Percentiles rank a stretch among this genome's conserved stretches.
Conservation (phyloP, 345 rosid genomes). For the Draba incana region DNA sequence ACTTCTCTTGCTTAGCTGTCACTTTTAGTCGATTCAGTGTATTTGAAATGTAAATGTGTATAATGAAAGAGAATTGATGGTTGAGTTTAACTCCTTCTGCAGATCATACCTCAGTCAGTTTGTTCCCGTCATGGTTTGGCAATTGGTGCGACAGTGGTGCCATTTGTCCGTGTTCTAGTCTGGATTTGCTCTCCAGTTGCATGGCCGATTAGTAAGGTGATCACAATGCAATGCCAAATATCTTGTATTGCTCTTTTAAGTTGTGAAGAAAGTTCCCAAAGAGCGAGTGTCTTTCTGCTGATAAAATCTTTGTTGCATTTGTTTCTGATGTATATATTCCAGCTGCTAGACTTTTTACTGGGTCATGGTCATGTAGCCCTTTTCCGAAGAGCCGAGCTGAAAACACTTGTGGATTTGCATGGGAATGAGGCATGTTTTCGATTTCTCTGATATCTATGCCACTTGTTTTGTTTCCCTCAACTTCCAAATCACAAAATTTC, state of each 20-base stretch:
- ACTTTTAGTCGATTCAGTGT: not conserved
- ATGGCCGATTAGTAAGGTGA: slow-evolving; percentile 98
- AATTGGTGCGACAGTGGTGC: slow-evolving; percentile 88
- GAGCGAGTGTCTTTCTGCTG: not conserved
- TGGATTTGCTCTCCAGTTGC: slow-evolving; percentile 91
- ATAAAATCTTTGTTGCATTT: not conserved
- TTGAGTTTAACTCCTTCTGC: slow-evolving; percentile 38
- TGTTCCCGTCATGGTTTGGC: slow-evolving; percentile 96
- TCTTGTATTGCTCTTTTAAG: not conserved
- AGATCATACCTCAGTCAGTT: slow-evolving; percentile 94
- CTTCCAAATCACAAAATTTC: slow-evolving; percentile 27
- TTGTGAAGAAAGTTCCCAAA: not conserved
- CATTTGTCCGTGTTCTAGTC: slow-evolving; percentile 84
- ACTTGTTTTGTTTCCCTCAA: not conserved
- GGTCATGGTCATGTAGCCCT: slow-evolving; percentile 91
- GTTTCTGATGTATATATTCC: slow-evolving; percentile 25
- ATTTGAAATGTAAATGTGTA: not conserved
- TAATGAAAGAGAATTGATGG: not conserved
- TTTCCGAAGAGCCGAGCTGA: slow-evolving; percentile 98
- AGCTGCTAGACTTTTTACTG: slow-evolving; percentile 82
- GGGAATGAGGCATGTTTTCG: slow-evolving; percentile 82
- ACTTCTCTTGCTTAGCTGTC: not conserved
- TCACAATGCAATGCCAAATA: not conserved
- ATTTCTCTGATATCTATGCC: not conserved
- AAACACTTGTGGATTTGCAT: slow-evolving; percentile 91